phyloP scores from a whole-genome alignment of 225 moss, liverwort and hornwort species.

The Antitrichia curtipendula region DNA sequence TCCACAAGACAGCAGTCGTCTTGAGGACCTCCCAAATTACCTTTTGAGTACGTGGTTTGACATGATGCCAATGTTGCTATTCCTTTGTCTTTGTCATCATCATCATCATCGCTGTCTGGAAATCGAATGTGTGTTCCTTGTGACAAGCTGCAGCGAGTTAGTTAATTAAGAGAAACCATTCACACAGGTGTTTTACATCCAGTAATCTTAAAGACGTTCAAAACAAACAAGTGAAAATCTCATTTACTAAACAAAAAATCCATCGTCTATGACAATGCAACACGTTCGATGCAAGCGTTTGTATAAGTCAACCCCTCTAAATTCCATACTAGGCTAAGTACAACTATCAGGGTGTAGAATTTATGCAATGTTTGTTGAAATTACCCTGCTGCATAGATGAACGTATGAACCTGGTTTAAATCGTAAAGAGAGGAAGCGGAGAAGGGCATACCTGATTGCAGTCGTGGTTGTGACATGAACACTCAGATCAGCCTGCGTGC shows the following conservation, averaged over 20 bases:
- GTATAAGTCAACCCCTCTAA: not conserved
- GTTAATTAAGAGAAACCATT: not conserved
- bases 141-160: slow-evolving; percentile 3
- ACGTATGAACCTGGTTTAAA: not conserved
- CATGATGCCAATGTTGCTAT: not conserved
- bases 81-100: not conserved
- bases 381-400: not conserved
- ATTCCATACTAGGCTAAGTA: not conserved
- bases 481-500: not conserved
- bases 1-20: not conserved
- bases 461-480: not conserved
- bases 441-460: not conserved
- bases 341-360: not conserved
- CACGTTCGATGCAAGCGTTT: not conserved
- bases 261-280: not conserved
- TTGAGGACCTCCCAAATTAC: not conserved
- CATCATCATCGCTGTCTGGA: slow-evolving; percentile 40
- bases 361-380: not conserved
- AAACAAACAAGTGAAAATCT: not conserved
- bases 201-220: not conserved
- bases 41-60: not conserved
- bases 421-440: not conserved
- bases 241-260: not conserved
- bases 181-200: not conserved
- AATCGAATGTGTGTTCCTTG: slow-evolving; percentile 63